Evolutionary conservation across 192 early-diverging fungal genomes (phyloP).

Genomic region (Coemansia sp.): DNA sequence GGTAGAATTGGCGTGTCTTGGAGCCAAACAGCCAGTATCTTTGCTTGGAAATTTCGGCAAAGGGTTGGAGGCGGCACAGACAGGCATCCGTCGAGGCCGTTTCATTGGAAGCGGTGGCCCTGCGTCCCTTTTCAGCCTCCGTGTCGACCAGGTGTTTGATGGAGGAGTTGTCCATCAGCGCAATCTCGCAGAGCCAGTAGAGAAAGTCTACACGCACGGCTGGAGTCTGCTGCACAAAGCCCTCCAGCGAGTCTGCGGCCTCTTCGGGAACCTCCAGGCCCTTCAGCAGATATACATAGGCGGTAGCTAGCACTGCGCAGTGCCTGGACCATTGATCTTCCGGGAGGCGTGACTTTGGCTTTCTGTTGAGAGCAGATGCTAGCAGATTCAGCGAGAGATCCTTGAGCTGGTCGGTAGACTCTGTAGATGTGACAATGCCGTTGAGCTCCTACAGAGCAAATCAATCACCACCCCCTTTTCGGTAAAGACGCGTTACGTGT

Average conservation of each 20-base stretch:
- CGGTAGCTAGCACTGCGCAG: conserved; percentile 34
- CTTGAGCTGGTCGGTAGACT: conserved; percentile 15
- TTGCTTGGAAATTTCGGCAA: conserved; percentile 48
- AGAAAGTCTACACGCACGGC: conserved; percentile 46
- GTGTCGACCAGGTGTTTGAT: conserved; percentile 37
- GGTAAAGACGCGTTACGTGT: conserved; percentile 1
- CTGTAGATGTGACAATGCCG: conserved; percentile 19
- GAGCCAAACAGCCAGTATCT: conserved; percentile 51
- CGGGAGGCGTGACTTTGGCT: conserved; percentile 9
- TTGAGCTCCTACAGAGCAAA: conserved; percentile 32
- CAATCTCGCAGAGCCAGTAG: conserved; percentile 43
- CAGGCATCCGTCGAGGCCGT: conserved; percentile 1
- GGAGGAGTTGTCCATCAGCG: conserved; percentile 34
- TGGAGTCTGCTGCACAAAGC: conserved; percentile 20
- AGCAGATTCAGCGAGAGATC: conserved; percentile 33
- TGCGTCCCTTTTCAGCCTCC: conserved; percentile 27
- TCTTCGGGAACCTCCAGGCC: conserved; percentile 40
- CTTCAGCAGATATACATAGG: conserved; percentile 28
- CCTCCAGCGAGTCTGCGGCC: conserved; percentile 42
- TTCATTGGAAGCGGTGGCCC: conserved; percentile 3
- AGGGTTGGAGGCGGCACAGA: conserved; percentile 31
- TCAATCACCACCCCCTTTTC: not conserved
- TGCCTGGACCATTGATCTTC: conserved; percentile 40
- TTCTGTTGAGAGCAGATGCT: conserved; percentile 22
- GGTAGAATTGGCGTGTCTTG: conserved; percentile 44